These are phyloP conservation scores for Gnetum montanum DNA, from an alignment of 75 land plant species.

Conservation along the genomic window DNA sequence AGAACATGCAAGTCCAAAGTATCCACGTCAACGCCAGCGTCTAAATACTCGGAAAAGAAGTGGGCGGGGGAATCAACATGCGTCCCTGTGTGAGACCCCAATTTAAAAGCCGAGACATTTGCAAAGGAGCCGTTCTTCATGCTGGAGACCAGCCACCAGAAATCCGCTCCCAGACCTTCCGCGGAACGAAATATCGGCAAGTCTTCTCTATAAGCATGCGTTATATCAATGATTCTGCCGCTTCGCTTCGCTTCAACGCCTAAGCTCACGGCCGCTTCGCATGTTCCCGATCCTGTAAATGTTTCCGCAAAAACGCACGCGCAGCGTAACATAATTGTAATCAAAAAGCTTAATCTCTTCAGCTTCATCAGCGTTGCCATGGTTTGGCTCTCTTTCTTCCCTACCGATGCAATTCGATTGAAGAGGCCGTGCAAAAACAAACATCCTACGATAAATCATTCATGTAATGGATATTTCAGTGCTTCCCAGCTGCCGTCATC, in stretches of 20 bases:
- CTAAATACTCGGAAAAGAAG: conserved; percentile 57
- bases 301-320: neutral
- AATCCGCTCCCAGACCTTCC: neutral
- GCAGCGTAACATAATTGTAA: neutral
- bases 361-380: neutral
- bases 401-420: no score
- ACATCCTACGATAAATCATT: no score
- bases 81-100: conserved; percentile 72
- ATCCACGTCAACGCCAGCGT: conserved; percentile 81
- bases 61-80: conserved; percentile 98
- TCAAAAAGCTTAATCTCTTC: neutral
- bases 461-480: no score
- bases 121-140: conserved; percentile 74
- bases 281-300: neutral
- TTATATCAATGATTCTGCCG: neutral
- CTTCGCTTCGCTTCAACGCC: neutral
- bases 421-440: no score
- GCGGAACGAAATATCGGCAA: neutral
- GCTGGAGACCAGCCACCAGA: neutral
- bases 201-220: neutral
- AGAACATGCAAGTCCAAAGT: conserved; percentile 63
- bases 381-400: no score
- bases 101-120: conserved; percentile 71
- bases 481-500: no score
- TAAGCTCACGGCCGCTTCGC: neutral